Base-by-base conservation (phyloP, 108 stramenopile species). In the Thalassiosira profunda region DNA sequence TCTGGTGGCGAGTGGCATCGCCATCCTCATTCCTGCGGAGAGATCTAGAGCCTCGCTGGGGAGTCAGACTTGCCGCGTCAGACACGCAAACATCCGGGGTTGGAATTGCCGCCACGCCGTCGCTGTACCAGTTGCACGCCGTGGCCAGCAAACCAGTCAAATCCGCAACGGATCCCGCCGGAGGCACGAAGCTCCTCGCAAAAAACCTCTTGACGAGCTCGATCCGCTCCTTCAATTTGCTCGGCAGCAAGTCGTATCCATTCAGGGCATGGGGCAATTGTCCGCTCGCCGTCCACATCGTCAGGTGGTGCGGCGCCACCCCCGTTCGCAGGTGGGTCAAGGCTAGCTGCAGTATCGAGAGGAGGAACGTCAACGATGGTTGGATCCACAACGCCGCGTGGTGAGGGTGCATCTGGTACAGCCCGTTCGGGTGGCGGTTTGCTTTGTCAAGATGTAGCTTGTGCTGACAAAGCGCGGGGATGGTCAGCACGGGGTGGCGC, bases 241-340 rank as follows among this genome's bases (percentile, higher is more conserved):
- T 23, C 21, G 79, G 56, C 30, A 89, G 62, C 43, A 86, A 44
- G 8, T 42, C 45, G 63, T 68, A 85, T 2, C 84, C 88, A 62
- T 86, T 83, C 57, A 83, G 56, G 9, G 84, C 75, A 56, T 76
- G 68, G 20, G 86, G 84, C 4, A 89, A 42, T 26, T 57, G 61
- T n/a, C 88, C 88, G 72, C 81, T 83, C 7, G 66, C 68, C 28
- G 83, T 77, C 84, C 82, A 89, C 12, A 43, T 33, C 7, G 69
- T 71, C 14, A 89, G 58, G 42, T 84, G 57, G 55, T 58, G 51
- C 9, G 65, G 57, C 15, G 84, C 79, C 1, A 88, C 36, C 4
- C 90, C 90, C 3, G 67, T 56, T 56, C 69, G 25, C 23, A 68
- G 56, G 36, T 78, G 83, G 34, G 71, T 57, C n/a, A 68, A 35